Conservation (phyloP, 2,329 filamentous ascomycete genomes). For the Calonectria henricotiae region DNA sequence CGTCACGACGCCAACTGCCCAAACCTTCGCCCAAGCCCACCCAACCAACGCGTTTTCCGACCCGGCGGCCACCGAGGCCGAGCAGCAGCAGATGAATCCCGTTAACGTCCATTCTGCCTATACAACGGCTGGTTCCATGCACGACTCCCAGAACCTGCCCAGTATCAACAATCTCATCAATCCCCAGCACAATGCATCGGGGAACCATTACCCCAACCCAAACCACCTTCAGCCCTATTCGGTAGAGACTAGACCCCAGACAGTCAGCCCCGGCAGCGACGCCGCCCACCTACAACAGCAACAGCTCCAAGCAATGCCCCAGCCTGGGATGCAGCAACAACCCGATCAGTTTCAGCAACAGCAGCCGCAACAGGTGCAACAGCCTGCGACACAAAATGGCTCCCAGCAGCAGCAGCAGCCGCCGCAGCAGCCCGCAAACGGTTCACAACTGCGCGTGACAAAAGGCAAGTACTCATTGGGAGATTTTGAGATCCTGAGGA, state of each 20-base stretch:
- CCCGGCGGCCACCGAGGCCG: constrained; percentile 45
- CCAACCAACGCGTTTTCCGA: constrained; percentile 42
- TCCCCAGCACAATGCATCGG: constrained; percentile 64
- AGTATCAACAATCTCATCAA: constrained; percentile 91
- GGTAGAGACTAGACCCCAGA: constrained; percentile 53
- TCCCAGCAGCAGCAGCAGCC: constrained; percentile 54
- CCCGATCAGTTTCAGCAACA: constrained; percentile 52
- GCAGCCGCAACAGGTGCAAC: constrained; percentile 55
- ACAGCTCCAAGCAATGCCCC: constrained; percentile 57
- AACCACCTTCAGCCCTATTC: constrained; percentile 49
- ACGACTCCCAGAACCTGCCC: constrained; percentile 79
- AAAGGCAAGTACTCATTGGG: constrained; percentile 97
- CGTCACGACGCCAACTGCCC: constrained; percentile 39
- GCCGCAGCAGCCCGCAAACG: constrained; percentile 56
- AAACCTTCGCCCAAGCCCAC: constrained; percentile 42
- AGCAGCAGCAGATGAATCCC: constrained; percentile 52
- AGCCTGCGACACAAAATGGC: constrained; percentile 55
- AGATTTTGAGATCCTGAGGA: constrained; percentile 93
- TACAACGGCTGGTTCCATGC: constrained; percentile 51
- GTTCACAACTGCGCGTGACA: constrained; percentile 76
- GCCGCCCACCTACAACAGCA: constrained; percentile 58
- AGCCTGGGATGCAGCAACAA: constrained; percentile 54
- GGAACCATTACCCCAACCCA: constrained; percentile 52
- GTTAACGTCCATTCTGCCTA: constrained; percentile 53
- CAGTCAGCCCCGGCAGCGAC: constrained; percentile 60